These are phyloP conservation scores for Maudiozyma barnettii DNA, from an alignment of 805 yeast genomes.

Conservation along the genomic window DNA sequence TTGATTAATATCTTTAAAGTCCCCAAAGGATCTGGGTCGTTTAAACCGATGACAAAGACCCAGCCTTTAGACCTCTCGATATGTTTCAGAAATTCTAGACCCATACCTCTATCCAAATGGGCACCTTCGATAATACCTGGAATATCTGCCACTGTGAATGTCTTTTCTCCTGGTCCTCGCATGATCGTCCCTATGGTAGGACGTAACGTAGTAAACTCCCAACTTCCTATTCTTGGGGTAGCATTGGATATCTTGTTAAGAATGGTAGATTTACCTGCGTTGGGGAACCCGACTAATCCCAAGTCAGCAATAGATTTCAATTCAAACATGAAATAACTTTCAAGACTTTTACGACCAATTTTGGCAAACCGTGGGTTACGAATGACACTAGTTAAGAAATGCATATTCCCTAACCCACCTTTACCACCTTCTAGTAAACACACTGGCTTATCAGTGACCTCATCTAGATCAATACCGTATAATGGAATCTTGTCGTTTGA, in stretches of 20 bases:
- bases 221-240: slow-evolving; percentile 84
- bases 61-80: slow-evolving; percentile 86
- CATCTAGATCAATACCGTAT: slow-evolving; percentile 65
- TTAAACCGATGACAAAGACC: slow-evolving; percentile 78
- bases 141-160: slow-evolving; percentile 91
- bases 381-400: slow-evolving; percentile 71
- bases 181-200: slow-evolving; percentile 88
- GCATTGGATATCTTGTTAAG: slow-evolving; percentile 83
- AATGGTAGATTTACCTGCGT: slow-evolving; percentile 91
- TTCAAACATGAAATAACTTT: slow-evolving; percentile 65
- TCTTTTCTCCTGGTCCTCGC: slow-evolving; percentile 45
- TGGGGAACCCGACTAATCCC: slow-evolving; percentile 91
- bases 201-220: slow-evolving; percentile 91
- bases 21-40: slow-evolving; percentile 49
- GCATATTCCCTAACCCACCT: slow-evolving; percentile 97
- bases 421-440: slow-evolving; percentile 72
- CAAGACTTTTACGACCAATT: slow-evolving; percentile 61
- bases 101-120: slow-evolving; percentile 78
- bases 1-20: slow-evolving; percentile 54
- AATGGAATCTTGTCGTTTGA: slow-evolving; percentile 64
- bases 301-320: slow-evolving; percentile 83
- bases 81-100: slow-evolving; percentile 84
- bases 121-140: slow-evolving; percentile 95
- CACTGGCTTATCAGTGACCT: slow-evolving; percentile 56
- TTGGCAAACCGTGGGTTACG: slow-evolving; percentile 88